Percentiles rank a stretch among this genome's conserved stretches.
These are phyloP conservation scores for Raffaelea ambrosiae DNA, from an alignment of 2,329 filamentous ascomycete species.

Conservation along the genomic window DNA sequence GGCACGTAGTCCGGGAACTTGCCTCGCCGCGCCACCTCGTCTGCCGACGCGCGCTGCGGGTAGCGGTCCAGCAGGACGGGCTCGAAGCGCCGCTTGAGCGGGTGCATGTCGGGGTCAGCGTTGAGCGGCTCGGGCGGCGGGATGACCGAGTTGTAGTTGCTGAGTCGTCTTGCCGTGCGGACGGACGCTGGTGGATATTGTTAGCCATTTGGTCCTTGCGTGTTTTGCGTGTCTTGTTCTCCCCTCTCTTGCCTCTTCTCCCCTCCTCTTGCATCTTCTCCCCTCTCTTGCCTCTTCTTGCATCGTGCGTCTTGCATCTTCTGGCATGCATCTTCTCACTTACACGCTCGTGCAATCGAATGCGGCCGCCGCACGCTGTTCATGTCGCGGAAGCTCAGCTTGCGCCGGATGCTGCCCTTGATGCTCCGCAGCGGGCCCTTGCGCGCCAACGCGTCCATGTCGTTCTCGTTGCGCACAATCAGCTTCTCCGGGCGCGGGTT, in stretches of 20 bases:
- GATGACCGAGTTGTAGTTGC: slow-evolving; percentile 98
- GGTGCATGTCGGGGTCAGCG: slow-evolving; percentile 87
- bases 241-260: background rate
- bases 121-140: slow-evolving; percentile 87
- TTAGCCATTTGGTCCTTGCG: no score
- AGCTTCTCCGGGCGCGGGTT: slow-evolving; percentile 74
- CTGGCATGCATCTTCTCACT: no score
- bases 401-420: slow-evolving; percentile 81
- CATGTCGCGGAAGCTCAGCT: slow-evolving; percentile 91
- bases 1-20: slow-evolving; percentile 95
- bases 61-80: slow-evolving; percentile 94
- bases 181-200: slow-evolving; percentile 37
- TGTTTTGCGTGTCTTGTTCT: background rate
- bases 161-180: slow-evolving; percentile 79
- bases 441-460: slow-evolving; percentile 35
- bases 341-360: slow-evolving; percentile 64
- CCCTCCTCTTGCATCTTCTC: slow-evolving; percentile 4
- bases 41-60: slow-evolving; percentile 71
- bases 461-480: slow-evolving; percentile 69
- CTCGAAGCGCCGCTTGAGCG: slow-evolving; percentile 86
- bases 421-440: slow-evolving; percentile 50
- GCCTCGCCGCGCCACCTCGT: slow-evolving; percentile 72
- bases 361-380: slow-evolving; percentile 87
- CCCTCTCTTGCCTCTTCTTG: background rate
- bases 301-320: no score